phyloP scores from a whole-genome alignment of 306 rosid species.

The Dalbergia cultrata region DNA sequence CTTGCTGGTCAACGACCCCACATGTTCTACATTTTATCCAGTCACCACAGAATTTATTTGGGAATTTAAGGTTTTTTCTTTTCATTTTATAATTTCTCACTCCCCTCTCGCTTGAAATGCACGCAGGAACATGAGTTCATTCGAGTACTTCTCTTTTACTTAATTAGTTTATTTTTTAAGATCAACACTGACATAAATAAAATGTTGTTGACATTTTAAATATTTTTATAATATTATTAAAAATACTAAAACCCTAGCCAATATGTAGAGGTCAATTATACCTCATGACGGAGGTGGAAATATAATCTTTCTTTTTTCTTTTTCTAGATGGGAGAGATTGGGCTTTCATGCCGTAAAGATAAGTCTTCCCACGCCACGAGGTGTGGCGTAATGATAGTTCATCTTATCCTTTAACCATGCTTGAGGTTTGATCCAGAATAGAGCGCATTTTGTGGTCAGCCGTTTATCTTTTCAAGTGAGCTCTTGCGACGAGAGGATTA shows the following conservation, averaged over 20 bases:
- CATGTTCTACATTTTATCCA: conserved; percentile 16
- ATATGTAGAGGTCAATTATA: not conserved
- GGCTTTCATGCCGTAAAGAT: not conserved
- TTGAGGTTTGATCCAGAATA: too few relatives aligned
- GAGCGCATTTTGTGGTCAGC: too few relatives aligned
- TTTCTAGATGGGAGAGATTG: not conserved
- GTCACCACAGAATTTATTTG: conserved; percentile 10
- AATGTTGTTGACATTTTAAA: conserved; percentile 2
- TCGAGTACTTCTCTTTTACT: not conserved
- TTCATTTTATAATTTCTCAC: not conserved
- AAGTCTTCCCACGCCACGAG: not conserved
- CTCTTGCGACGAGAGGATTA: too few relatives aligned
- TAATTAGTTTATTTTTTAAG: not conserved
- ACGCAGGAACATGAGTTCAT: conserved; percentile 36
- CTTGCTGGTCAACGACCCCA: conserved; percentile 43
- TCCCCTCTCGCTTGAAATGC: conserved; percentile 39
- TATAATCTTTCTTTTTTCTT: not conserved
- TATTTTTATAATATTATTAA: not conserved
- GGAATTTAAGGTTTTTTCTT: not conserved
- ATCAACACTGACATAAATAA: not conserved
- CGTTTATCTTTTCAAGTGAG: too few relatives aligned
- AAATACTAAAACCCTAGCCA: not conserved
- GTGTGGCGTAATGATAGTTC: too few relatives aligned
- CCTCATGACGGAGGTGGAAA: not conserved
- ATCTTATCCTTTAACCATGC: too few relatives aligned